Evolutionary conservation across 345 rosid genomes (phyloP), one percentile per base, ranked within the genome.

Genomic region (Anacardium occidentale): DNA sequence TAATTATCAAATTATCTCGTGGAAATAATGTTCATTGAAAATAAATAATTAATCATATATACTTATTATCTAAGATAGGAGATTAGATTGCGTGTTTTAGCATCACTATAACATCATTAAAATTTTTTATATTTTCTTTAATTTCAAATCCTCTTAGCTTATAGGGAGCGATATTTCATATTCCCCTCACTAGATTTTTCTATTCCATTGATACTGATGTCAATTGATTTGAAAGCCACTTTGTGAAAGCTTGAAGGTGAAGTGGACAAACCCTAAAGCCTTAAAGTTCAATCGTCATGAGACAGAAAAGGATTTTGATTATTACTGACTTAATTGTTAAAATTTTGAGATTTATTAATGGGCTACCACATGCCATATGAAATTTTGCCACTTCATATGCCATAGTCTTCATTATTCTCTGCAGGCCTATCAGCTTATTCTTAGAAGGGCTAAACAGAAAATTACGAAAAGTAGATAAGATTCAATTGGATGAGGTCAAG

Each of bases 371-470:
- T 44, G n/a, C 2, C 37, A 57, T 25, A 66, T 58, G 21, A 45
- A 52, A 62, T 42, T 29, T 45, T 62, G 74, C 67, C 67, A 48
- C 69, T 72, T 53, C 73, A 56, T 69, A 25, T 57, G n/a, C n/a
- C n/a, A n/a, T n/a, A n/a, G n/a, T n/a, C n/a, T n/a, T n/a, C n/a
- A n/a, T n/a, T n/a, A n/a, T n/a, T n/a, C n/a, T n/a, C 3, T 29
- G 32, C 32, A 29, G 32, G 3, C 32, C 32, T 3, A 29, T 29
- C 3, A 29, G 32, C 8, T 37, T 37, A 6, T 37, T 37, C 8
- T 37, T 34, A 34, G 40, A 34, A 4, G 4, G 40, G 40, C 42
- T 37, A 37, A 37, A 6, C 42, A 37, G 32, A 13, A 48, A 29
- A 51, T 69, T 64, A 72, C 42, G 74, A 34, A 61, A 70, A 70